Percentiles rank a stretch among this genome's conserved stretches.
These are phyloP conservation scores for Neocatenulostroma microsporum DNA, from an alignment of 2,329 filamentous ascomycete species.

Conservation along the genomic window DNA sequence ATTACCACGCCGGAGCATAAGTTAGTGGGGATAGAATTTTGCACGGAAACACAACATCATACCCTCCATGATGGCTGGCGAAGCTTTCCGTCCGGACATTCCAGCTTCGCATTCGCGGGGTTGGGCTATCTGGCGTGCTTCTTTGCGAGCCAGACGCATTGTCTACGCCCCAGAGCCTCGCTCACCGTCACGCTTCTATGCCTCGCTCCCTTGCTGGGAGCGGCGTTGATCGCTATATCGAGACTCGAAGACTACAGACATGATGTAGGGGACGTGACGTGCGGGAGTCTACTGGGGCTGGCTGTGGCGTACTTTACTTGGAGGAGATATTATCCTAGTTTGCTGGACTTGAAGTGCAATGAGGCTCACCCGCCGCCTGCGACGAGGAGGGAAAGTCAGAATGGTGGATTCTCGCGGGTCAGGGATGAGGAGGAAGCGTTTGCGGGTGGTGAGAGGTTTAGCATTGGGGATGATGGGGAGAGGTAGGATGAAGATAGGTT, in stretches of 20 bases:
- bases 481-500: conserved; percentile 6
- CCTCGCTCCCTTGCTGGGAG: conserved; percentile 49
- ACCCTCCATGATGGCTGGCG: conserved; percentile 75
- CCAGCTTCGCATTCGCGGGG: conserved; percentile 69
- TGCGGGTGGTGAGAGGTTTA: conserved; percentile 7
- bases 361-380: conserved; percentile 40
- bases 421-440: conserved; percentile 40
- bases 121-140: conserved; percentile 59
- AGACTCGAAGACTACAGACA: conserved; percentile 58
- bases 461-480: conserved; percentile 10
- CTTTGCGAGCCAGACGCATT: conserved; percentile 54
- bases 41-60: conserved; percentile 62
- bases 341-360: conserved; percentile 45
- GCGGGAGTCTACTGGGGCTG: conserved; percentile 49
- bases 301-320: conserved; percentile 51
- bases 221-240: conserved; percentile 53
- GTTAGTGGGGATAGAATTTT: conserved; percentile 58
- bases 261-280: conserved; percentile 55
- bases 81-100: conserved; percentile 74
- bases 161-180: conserved; percentile 52
- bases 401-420: conserved; percentile 30
- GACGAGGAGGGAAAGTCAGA: conserved; percentile 14
- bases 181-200: conserved; percentile 49
- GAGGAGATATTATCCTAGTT: conserved; percentile 51
- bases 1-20: conserved; percentile 48